phyloP scores from a whole-genome alignment of 2,329 filamentous ascomycete genomes.

The Zymoseptoria brevis region DNA sequence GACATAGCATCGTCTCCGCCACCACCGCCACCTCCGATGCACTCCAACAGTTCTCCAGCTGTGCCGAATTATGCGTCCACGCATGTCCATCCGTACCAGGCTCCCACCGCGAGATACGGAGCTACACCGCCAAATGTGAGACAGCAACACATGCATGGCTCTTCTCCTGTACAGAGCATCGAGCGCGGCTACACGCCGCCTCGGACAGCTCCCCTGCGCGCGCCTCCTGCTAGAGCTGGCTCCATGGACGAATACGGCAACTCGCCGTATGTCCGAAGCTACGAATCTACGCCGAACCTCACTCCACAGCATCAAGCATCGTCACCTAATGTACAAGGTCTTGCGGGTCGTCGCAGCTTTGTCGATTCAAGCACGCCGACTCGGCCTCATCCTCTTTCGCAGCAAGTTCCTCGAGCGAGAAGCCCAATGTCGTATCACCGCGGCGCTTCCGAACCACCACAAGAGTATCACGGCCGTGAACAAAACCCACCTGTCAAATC shows the following conservation, averaged over 20 bases:
- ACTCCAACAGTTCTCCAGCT: constrained; percentile 29
- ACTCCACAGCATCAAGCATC: constrained; percentile 18
- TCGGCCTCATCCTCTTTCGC: constrained; percentile 30
- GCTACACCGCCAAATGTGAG: constrained; percentile 17
- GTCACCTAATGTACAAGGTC: constrained; percentile 16
- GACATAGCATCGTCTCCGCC: constrained; percentile 8
- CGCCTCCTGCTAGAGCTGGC: constrained; percentile 18
- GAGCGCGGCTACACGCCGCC: constrained; percentile 22
- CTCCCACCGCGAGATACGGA: constrained; percentile 16
- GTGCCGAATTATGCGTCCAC: constrained; percentile 18
- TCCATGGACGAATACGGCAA: constrained; percentile 25
- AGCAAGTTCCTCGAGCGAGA: constrained; percentile 27
- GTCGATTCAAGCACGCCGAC: constrained; percentile 28
- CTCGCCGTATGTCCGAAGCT: constrained; percentile 23
- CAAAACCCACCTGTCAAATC: constrained; percentile 25
- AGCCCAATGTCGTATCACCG: constrained; percentile 17
- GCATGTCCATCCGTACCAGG: constrained; percentile 10
- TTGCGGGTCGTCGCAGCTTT: constrained; percentile 26
- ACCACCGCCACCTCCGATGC: constrained; percentile 32
- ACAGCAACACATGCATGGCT: constrained; percentile 22
- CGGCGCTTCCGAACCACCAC: background rate
- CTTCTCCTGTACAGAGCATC: constrained; percentile 25
- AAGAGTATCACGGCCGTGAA: constrained; percentile 9
- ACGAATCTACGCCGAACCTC: constrained; percentile 22
- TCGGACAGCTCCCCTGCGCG: constrained; percentile 18